phyloP scores from a whole-genome alignment of 139 green algal species.

The Tetradesmus lagerheimii region DNA sequence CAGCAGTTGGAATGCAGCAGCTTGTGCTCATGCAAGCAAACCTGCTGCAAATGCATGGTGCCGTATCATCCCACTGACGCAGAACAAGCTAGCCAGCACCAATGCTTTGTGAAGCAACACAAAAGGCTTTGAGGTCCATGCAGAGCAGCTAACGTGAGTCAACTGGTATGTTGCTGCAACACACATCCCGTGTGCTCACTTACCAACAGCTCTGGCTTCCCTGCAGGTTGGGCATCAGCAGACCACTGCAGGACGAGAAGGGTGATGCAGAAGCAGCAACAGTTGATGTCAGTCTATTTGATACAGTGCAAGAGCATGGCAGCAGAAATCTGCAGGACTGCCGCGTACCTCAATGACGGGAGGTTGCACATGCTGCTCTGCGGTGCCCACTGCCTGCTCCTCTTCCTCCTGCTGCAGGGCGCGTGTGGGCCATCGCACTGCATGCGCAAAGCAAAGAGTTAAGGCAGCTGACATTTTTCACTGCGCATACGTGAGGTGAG shows the following conservation, averaged over 20 bases:
- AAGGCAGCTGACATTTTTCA: neutral
- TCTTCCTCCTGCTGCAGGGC: conserved; percentile 60
- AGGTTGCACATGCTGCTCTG: neutral
- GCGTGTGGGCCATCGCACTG: conserved; percentile 50
- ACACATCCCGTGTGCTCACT: neutral
- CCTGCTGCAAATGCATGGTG: no score
- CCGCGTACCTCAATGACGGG: conserved; percentile 39
- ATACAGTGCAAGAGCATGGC: neutral
- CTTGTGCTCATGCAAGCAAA: neutral
- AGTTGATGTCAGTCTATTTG: neutral
- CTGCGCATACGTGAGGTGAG: no score
- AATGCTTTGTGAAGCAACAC: neutral
- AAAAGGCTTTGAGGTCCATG: neutral
- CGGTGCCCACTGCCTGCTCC: conserved; percentile 27
- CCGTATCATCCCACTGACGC: neutral
- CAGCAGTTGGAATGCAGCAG: neutral
- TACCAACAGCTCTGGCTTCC: conserved; percentile 7
- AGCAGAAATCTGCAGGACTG: conserved; percentile 32
- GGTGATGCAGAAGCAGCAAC: conserved; percentile 6
- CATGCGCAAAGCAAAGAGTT: neutral
- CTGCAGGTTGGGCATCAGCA: neutral
- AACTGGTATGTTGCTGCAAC: no score
- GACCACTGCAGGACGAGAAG: neutral
- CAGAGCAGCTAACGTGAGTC: no score
- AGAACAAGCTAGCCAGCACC: neutral